phyloP scores from a whole-genome alignment of 768 basidiomycete genomes.

The Phallus indusiatus region DNA sequence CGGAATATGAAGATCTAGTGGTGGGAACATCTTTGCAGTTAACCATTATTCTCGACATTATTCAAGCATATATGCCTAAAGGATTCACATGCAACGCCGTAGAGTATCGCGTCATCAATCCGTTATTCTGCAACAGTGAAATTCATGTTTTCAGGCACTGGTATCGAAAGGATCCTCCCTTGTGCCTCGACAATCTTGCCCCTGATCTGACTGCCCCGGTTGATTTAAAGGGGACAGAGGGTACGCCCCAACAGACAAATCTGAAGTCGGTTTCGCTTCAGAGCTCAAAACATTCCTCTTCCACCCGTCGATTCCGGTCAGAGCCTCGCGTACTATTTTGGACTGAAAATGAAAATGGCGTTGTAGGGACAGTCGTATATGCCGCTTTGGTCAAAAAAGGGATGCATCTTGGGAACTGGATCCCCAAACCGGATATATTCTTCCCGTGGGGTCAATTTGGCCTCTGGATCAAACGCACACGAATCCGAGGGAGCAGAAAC shows the following conservation, averaged over 20 bases:
- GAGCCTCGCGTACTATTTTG: not conserved
- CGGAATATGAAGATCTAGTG: not conserved
- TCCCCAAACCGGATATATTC: not conserved
- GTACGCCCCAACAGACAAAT: not conserved
- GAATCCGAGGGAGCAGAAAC: not conserved
- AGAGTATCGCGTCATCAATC: conserved; percentile 5
- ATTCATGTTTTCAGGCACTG: conserved; percentile 1
- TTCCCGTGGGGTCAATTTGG: not conserved
- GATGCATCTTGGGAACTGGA: not conserved
- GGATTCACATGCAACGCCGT: not conserved
- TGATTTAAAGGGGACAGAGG: not conserved
- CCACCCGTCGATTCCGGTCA: not conserved
- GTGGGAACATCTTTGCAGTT: not conserved
- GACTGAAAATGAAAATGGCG: not conserved
- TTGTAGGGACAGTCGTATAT: conserved; percentile 1
- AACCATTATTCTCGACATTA: not conserved
- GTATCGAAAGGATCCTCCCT: not conserved
- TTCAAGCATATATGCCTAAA: not conserved
- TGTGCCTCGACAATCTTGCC: not conserved
- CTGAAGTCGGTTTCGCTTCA: not conserved
- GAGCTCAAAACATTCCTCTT: not conserved
- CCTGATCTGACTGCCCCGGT: not conserved
- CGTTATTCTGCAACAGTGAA: not conserved
- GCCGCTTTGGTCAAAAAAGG: not conserved
- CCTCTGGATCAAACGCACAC: not conserved